Evolutionary conservation across 495 filamentous ascomycete genomes (phyloP), one percentile per base, ranked within the genome.

Genomic region (Trichoderma virens): DNA sequence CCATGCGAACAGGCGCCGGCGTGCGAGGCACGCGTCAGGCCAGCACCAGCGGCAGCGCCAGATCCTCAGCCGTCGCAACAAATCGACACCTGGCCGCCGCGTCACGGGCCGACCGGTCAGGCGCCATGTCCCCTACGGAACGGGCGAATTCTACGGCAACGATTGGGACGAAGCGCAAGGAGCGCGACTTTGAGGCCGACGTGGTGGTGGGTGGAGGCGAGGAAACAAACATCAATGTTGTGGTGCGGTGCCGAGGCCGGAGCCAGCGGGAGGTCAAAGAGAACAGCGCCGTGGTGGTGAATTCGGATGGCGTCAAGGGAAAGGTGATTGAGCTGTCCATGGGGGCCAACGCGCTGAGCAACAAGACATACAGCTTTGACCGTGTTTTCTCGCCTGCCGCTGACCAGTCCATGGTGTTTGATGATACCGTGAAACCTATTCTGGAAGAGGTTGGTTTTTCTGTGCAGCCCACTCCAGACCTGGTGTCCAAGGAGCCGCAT

Each of bases 301-400:
- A 84, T 9, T 96, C 93, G 4, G 90, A 96, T 65, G 93, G 90
- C 2, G 85, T 91, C 28, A 92, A 89, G 68, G 92, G 92, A 6
- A 91, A 89, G 67, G 81, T 79, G 38, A 85, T 98, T 31, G 87
- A 93, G 63, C 75, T 98, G 39, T 92, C 90, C 3, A 96, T 98
- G 92, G 94, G 93, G 27, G 88, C 92, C 14, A 94, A 86, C 73
- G 88, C 92, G 38, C 75, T 97, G 47, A 95, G 90, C 74, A 97
- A 98, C 73, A 98, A 98, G 77, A 89, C 91, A 1, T 98, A 98
- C 72, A 87, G 89, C 65, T 98, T 98, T 70, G 94, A 98, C 74
- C 93, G 91, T 67, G 95, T 97, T 59, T 98, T 98, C 72, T 96
- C 94, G 0, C 90, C 91, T 8, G 94, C 94, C 2, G 93, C 95